Evolutionary conservation across 2,329 filamentous ascomycete genomes (phyloP).

Genomic region (Talaromyces sp.): DNA sequence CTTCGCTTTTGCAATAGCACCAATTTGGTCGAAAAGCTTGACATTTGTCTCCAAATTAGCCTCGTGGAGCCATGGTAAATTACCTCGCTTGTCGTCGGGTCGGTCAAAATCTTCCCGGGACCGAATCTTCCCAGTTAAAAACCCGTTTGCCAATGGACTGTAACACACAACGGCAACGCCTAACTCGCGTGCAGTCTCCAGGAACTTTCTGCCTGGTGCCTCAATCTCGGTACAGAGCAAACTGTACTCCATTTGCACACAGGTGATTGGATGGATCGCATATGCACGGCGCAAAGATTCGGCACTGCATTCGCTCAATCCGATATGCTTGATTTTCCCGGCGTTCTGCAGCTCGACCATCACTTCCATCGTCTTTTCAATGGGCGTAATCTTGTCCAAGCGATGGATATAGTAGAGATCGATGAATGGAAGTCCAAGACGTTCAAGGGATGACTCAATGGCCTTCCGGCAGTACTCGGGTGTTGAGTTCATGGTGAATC

Average conservation of each 20-base stretch:
- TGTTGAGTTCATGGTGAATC: conserved; percentile 35
- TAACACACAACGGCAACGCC: conserved; percentile 48
- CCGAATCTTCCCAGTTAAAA: conserved; percentile 49
- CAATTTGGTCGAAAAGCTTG: conserved; percentile 55
- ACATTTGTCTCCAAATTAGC: conserved; percentile 62
- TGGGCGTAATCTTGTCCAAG: conserved; percentile 40
- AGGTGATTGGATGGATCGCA: conserved; percentile 53
- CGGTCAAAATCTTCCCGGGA: conserved; percentile 41
- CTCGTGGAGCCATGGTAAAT: conserved; percentile 52
- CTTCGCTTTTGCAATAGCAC: conserved; percentile 56
- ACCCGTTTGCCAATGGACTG: conserved; percentile 47
- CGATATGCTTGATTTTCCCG: conserved; percentile 59
- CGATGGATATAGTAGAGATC: conserved; percentile 54
- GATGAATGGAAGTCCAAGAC: conserved; percentile 48
- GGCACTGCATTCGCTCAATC: conserved; percentile 54
- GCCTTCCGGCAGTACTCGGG: conserved; percentile 47
- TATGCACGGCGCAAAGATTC: conserved; percentile 54
- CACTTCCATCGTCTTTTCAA: conserved; percentile 46
- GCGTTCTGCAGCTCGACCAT: conserved; percentile 51
- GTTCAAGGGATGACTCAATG: conserved; percentile 45
- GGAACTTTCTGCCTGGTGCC: conserved; percentile 23
- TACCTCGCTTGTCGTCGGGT: conserved; percentile 49
- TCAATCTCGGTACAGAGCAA: conserved; percentile 57
- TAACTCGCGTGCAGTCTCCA: conserved; percentile 33
- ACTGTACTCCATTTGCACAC: conserved; percentile 59